A percentile compares a stretch with the other conserved stretches of the same genome.
Evolutionary conservation across 2,329 filamentous ascomycete species (phyloP).

Genomic region (Colletotrichum noveboracense): DNA sequence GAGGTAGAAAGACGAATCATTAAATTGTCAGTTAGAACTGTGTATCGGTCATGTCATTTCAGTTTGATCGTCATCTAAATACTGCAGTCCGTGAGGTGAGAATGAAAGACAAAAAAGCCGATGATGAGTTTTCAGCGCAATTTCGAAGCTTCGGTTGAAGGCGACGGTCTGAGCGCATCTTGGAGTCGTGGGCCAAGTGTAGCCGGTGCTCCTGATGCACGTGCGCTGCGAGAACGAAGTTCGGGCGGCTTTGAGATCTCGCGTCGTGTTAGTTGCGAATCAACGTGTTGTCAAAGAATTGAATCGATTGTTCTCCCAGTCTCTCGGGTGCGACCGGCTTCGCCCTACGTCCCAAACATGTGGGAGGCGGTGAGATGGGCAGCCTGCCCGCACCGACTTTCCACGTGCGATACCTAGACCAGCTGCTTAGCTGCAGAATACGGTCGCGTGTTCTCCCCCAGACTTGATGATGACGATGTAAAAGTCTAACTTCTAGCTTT

Average conservation of each 20-base stretch:
- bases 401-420: background rate
- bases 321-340: background rate
- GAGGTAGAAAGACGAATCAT: background rate
- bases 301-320: background rate
- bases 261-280: background rate
- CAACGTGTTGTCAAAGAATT: background rate
- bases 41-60: background rate
- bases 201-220: background rate
- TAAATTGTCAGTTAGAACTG: background rate
- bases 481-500: background rate
- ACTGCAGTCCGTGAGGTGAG: background rate
- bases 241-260: background rate
- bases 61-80: background rate
- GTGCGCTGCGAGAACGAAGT: background rate
- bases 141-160: background rate
- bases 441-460: background rate
- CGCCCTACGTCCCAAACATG: background rate
- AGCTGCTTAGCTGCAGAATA: background rate
- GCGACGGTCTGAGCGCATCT: background rate
- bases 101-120: background rate
- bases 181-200: background rate
- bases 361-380: background rate
- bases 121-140: background rate
- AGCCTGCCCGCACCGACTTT: background rate
- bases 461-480: background rate